Base-by-base conservation (phyloP, 139 green algal genomes). In the Micromonas commoda region DNA sequence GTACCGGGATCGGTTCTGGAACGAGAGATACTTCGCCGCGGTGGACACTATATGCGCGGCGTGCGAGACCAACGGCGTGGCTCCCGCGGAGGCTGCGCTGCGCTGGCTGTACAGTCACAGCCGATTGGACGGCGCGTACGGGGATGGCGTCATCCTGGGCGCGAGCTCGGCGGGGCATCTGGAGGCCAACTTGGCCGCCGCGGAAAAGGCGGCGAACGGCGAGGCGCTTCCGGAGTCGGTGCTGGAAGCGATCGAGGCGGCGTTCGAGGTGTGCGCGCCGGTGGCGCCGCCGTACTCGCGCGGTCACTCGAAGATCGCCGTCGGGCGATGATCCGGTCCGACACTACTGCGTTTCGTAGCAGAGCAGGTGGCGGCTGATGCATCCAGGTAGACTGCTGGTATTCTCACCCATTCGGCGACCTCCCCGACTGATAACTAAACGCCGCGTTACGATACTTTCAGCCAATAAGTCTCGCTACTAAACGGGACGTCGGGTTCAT, bases 101-200 rank as follows among this genome's bases (percentile, higher is more conserved):
- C 64, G 64, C 4, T 71, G 64, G 64, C 24, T 71, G n/a, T 71
- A 71, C 64, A 37, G 24, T n/a, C 37, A 75, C 35, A 39, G 23
- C 24, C n/a, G 35, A 39, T 26, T 75, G 24, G 37, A 60, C 9
- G 68, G 68, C 5, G 35, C 34, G 35, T 63, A 75, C 24, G 68
- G 68, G 0, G 68, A 75, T 26, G 68, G 1, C 9, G 68, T 75
- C 68, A 75, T 75, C 23, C 52, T 75, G 20, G 68, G 68, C 24
- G 68, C 68, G 5, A 53, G 26, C 1, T 61, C 34, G 21, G 24
- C 61, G 23, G 3, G 37, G 37, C 68, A 75, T n/a, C 38, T 60
- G n/a, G 20, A 26, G 31, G 35, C 37, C 28, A 75, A 75, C 29
- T 61, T 75, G 2, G 5, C 21, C 37, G 68, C 68, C 1, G 31